phyloP scores from a whole-genome alignment of 768 basidiomycete genomes.

The Rhodotorula diobovata region DNA sequence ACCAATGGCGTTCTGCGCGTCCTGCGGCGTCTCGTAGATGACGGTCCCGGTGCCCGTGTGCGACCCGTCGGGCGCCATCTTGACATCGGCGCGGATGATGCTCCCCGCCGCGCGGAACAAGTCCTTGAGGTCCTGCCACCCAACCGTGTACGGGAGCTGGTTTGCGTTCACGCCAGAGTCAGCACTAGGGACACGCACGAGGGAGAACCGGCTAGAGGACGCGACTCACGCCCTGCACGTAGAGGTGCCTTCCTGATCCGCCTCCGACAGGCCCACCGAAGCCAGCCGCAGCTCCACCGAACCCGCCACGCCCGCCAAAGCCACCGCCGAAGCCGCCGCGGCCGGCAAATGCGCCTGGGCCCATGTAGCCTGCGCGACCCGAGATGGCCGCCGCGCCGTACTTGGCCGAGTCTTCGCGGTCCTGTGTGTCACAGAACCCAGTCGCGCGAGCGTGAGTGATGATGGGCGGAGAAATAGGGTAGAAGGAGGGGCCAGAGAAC shows the following conservation, averaged over 20 bases:
- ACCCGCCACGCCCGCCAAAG: conserved; percentile 29
- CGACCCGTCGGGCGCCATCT: conserved; percentile 79
- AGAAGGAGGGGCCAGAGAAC: neutral
- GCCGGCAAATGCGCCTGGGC: conserved; percentile 26
- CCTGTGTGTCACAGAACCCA: conserved; percentile 57
- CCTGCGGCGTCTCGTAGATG: conserved; percentile 83
- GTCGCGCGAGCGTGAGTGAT: too few species aligned
- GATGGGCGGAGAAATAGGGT: neutral
- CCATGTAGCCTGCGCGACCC: conserved; percentile 52
- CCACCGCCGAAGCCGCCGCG: conserved; percentile 39
- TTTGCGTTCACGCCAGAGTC: neutral
- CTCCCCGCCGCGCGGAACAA: conserved; percentile 92
- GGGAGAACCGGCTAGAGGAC: conserved; percentile 27
- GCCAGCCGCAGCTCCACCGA: conserved; percentile 20
- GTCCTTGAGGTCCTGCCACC: conserved; percentile 98
- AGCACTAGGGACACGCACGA: neutral
- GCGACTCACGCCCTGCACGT: conserved; percentile 34
- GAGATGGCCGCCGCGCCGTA: conserved; percentile 94
- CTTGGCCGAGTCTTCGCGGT: conserved; percentile 91
- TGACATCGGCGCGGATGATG: conserved; percentile 92
- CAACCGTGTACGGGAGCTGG: conserved; percentile 91
- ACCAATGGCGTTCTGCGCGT: conserved; percentile 90
- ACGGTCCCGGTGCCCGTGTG: conserved; percentile 72
- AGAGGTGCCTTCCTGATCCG: conserved; percentile 21
- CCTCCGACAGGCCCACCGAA: conserved; percentile 13